phyloP scores from a whole-genome alignment of 768 basidiomycete genomes.

The Termitomyces sp. region DNA sequence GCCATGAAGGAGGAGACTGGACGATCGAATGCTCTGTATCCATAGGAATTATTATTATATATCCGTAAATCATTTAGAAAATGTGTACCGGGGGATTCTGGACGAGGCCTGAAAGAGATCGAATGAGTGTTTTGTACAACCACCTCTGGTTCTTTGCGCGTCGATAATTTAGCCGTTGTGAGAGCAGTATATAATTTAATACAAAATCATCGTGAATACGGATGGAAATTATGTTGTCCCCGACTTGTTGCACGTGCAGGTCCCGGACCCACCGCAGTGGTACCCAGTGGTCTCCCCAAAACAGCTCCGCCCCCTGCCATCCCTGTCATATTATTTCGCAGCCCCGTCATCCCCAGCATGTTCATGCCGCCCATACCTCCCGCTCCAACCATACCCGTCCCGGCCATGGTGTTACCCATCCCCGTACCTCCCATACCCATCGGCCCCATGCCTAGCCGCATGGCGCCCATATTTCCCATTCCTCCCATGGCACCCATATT shows the following conservation, averaged over 20 bases:
- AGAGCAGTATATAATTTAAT: background rate
- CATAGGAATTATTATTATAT: too few species aligned
- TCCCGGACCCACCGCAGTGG: conserved; percentile 20
- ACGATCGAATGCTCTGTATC: too few species aligned
- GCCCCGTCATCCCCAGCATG: conserved; percentile 11
- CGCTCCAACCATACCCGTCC: conserved; percentile 8
- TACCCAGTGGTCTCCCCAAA: conserved; percentile 32
- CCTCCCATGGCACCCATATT: conserved; percentile 19
- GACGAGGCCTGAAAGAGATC: too few species aligned
- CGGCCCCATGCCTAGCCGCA: conserved; percentile 13
- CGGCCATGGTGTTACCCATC: conserved; percentile 11
- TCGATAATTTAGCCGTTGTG: background rate
- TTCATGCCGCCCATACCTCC: conserved; percentile 19
- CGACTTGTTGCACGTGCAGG: conserved; percentile 39
- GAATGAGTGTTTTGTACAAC: too few species aligned
- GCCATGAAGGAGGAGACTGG: too few species aligned
- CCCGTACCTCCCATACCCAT: conserved; percentile 18
- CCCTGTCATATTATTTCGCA: conserved; percentile 10
- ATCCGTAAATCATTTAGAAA: too few species aligned
- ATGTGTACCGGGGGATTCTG: too few species aligned
- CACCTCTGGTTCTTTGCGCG: too few species aligned
- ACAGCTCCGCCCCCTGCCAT: conserved; percentile 16
- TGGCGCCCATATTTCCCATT: conserved; percentile 13
- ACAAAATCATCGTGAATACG: conserved; percentile 41
- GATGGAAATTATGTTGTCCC: conserved; percentile 59